Base-by-base conservation (phyloP, 169 alveolate genomes). In the Babesia bigemina region DNA sequence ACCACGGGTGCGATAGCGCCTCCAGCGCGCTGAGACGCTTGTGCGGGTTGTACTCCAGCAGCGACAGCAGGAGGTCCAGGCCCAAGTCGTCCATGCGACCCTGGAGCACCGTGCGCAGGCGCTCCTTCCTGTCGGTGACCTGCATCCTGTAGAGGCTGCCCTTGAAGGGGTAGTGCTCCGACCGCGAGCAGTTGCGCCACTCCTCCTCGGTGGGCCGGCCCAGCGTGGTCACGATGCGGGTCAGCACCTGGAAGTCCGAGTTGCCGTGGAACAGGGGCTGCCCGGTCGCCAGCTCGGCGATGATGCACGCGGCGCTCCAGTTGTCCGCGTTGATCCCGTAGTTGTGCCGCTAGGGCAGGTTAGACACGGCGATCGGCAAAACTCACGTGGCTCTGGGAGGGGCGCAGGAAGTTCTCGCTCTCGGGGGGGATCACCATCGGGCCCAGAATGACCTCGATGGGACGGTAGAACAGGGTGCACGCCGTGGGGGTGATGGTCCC, bases 1-100 rank as follows among this genome's bases (percentile, higher is more conserved):
- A 92, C 96, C 96, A 95, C 49, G 98, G 98, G 82, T 98, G 99
- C 28, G 95, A 86, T 14, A 98, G 86, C 8, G 98, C 97, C 71
- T 94, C 98, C 28, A 95, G 97, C n/a, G 97, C 95, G 36, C 99
- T 91, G 14, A 96, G 94, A 79, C 99, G 88, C 44, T 91, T 92
- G 69, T 93, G 94, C 14, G 99, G 99, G 74, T 95, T 95, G 85
- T 96, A 96, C 72, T 93, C 88, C 28, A 97, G 84, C 95, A 95
- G 88, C 71, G 91, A 91, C 13, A 95, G 93, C 53, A 97, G 85
- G 39, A 97, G 91, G 76, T 97, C 99, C 17, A 89, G 72, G 22
- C 94, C 94, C 21, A 86, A 28, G 50, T 86, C 92, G 33, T 89
- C 94, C 66, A 89, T 83, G 67, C 73, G 61, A 28, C 92, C 92